These are phyloP conservation scores for Penicillium concentricum DNA, from an alignment of 2,329 filamentous ascomycete species.

Conservation along the genomic window DNA sequence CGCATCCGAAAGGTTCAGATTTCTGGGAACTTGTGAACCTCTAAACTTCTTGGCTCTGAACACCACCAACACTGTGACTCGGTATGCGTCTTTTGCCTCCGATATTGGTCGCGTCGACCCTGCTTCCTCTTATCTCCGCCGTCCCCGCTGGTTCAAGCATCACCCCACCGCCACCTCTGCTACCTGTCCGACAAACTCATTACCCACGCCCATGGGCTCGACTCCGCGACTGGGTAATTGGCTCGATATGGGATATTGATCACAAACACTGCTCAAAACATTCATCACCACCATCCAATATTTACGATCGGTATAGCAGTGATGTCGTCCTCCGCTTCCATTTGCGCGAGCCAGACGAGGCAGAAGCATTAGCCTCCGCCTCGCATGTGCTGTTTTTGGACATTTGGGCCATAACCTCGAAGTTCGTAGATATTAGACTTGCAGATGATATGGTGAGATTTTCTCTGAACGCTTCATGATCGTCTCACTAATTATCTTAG, in stretches of 20 bases:
- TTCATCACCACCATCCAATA: conserved; percentile 35
- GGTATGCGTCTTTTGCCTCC: conserved; percentile 11
- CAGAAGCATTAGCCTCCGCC: conserved; percentile 69
- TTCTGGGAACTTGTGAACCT: not conserved
- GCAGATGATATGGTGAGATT: conserved; percentile 67
- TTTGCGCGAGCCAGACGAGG: conserved; percentile 67
- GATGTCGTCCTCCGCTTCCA: conserved; percentile 91
- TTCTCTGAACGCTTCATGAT: not conserved
- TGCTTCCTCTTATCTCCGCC: conserved; percentile 25
- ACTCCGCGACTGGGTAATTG: conserved; percentile 44
- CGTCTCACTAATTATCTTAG: conserved; percentile 36
- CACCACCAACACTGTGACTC: not conserved
- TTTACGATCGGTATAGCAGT: conserved; percentile 62
- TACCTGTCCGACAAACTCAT: conserved; percentile 30
- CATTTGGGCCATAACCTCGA: conserved; percentile 79
- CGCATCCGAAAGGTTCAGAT: not conserved
- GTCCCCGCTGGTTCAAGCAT: conserved; percentile 40
- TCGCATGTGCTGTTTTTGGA: conserved; percentile 77
- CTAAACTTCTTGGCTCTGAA: not conserved
- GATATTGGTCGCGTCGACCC: conserved; percentile 18
- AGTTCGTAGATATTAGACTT: conserved; percentile 82
- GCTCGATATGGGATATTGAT: conserved; percentile 43
- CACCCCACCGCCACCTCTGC: conserved; percentile 32
- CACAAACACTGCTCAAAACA: conserved; percentile 24
- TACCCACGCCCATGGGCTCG: conserved; percentile 38